Evolutionary conservation across 495 filamentous ascomycete genomes (phyloP).

Genomic region (Penicillium antarcticum): DNA sequence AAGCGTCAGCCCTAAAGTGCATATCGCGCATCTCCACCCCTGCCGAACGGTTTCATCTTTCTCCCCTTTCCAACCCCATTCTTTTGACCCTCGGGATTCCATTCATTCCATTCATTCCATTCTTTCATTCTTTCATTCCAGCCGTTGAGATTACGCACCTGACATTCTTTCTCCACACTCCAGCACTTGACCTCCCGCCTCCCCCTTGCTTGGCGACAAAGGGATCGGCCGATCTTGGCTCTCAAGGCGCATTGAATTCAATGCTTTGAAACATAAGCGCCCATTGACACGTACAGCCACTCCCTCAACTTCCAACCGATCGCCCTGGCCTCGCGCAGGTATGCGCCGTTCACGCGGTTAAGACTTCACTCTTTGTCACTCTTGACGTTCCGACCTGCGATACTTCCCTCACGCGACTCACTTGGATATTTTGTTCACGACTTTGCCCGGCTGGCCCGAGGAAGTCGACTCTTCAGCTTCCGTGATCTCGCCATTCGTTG

Average conservation of each 20-base stretch:
- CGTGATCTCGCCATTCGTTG: slow-evolving; percentile 6
- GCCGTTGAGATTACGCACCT: not conserved
- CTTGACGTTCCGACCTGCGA: slow-evolving; percentile 4
- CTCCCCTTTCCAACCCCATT: not conserved
- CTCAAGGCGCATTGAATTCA: slow-evolving; percentile 7
- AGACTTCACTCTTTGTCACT: slow-evolving; percentile 12
- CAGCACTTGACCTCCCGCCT: slow-evolving; percentile 10
- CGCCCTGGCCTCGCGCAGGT: slow-evolving; percentile 11
- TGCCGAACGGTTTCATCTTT: slow-evolving; percentile 8
- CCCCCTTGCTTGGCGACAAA: slow-evolving; percentile 23
- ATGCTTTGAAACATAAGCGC: slow-evolving; percentile 18
- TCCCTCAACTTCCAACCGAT: not conserved
- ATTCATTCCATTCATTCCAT: slow-evolving; percentile 14
- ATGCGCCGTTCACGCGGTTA: slow-evolving; percentile 24
- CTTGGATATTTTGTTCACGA: slow-evolving; percentile 15
- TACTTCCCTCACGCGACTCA: slow-evolving; percentile 5
- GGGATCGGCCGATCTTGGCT: slow-evolving; percentile 12
- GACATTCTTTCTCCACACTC: slow-evolving; percentile 25
- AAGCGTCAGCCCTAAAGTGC: slow-evolving; percentile 13
- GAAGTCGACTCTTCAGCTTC: slow-evolving; percentile 25
- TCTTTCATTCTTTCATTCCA: slow-evolving; percentile 19
- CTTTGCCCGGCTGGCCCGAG: slow-evolving; percentile 44
- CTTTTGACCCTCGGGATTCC: not conserved
- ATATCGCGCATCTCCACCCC: slow-evolving; percentile 5
- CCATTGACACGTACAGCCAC: slow-evolving; percentile 2